Percentiles rank a stretch among this genome's conserved stretches.
phyloP scores from a whole-genome alignment of 495 filamentous ascomycete genomes.

The Neurospora hispaniola region DNA sequence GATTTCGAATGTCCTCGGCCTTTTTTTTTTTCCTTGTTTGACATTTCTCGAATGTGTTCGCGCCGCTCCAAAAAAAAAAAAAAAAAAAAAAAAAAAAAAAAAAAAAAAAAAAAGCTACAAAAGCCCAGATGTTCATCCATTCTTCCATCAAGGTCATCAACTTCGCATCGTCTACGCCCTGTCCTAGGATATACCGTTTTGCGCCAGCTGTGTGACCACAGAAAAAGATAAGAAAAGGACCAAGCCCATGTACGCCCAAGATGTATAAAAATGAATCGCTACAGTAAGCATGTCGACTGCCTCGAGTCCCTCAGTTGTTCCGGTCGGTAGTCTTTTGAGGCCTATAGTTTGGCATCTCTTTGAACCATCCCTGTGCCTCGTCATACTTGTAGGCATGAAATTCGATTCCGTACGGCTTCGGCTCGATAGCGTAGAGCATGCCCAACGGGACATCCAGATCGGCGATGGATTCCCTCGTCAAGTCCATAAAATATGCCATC shows the following conservation, averaged over 20 bases:
- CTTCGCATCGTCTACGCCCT: not conserved
- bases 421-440: conserved; percentile 85
- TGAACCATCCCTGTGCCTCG: conserved; percentile 62
- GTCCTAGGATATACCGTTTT: not conserved
- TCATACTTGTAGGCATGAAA: conserved; percentile 93
- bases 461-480: conserved; percentile 81
- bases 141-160: not conserved
- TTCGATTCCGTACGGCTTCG: conserved; percentile 94
- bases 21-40: not conserved
- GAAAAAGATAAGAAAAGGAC: not conserved
- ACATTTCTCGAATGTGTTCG: not conserved
- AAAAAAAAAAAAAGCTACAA: not conserved
- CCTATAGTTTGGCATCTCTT: conserved; percentile 67
- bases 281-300: not conserved
- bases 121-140: not conserved
- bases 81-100: too few species aligned
- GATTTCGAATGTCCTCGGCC: not conserved
- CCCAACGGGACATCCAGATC: conserved; percentile 88
- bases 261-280: not conserved
- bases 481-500: conserved; percentile 89
- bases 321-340: conserved; percentile 46
- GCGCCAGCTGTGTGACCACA: not conserved
- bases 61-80: not conserved
- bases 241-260: not conserved
- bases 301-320: conserved; percentile 12